These are phyloP conservation scores for Colletotrichum filicis DNA, from an alignment of 2,329 filamentous ascomycete species.

Conservation along the genomic window DNA sequence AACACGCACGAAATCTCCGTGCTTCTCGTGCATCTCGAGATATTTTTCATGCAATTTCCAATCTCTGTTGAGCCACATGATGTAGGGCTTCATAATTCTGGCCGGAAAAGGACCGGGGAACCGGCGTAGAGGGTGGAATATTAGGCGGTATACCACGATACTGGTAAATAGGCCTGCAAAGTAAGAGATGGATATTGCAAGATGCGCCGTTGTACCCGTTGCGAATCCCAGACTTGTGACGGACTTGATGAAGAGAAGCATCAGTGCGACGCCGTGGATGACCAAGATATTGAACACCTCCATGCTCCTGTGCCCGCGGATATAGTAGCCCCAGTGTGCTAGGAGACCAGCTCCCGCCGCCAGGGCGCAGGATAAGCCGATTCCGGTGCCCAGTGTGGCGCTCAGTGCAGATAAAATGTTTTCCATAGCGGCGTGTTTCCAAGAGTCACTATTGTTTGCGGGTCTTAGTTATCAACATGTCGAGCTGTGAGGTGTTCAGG, in stretches of 20 bases:
- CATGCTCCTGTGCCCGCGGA: constrained; percentile 7
- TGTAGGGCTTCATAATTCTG: constrained; percentile 35
- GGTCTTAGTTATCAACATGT: neutral
- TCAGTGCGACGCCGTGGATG: constrained; percentile 2
- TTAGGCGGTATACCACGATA: constrained; percentile 37
- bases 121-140: constrained; percentile 34
- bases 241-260: constrained; percentile 4
- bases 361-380: neutral
- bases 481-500: neutral
- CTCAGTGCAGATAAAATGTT: neutral
- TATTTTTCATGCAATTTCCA: constrained; percentile 18
- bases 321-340: constrained; percentile 31
- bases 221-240: neutral
- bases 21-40: constrained; percentile 20
- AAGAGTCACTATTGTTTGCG: neutral
- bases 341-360: constrained; percentile 24
- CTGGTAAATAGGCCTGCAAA: constrained; percentile 40
- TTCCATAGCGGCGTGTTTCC: neutral
- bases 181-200: constrained; percentile 16
- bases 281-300: neutral
- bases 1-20: constrained; percentile 36
- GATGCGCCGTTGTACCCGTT: neutral
- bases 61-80: constrained; percentile 13
- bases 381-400: neutral
- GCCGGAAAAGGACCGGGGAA: constrained; percentile 35